Conservation (phyloP, 495 filamentous ascomycete species). For the Aspergillus egyptiacus region DNA sequence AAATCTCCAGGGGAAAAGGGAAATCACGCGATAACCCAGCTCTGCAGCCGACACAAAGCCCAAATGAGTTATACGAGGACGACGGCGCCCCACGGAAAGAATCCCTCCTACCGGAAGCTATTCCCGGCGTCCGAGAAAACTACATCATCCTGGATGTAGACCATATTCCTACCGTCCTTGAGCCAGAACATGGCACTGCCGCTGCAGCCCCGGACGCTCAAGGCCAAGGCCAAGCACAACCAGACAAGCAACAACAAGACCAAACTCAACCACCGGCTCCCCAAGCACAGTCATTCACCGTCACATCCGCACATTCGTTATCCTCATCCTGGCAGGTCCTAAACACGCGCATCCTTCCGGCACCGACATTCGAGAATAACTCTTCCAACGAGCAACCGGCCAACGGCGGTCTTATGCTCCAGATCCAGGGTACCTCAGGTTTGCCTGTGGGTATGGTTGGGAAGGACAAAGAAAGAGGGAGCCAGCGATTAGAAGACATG, state of each 20-base stretch:
- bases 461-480: constrained; percentile 28
- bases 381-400: constrained; percentile 23
- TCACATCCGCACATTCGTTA: constrained; percentile 46
- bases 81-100: constrained; percentile 17
- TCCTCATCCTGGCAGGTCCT: constrained; percentile 50
- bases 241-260: constrained; percentile 5
- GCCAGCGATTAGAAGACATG: constrained; percentile 46
- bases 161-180: constrained; percentile 5
- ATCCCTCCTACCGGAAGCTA: constrained; percentile 32
- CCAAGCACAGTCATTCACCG: constrained; percentile 24
- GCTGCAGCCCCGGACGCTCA: not conserved
- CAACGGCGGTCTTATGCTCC: constrained; percentile 55
- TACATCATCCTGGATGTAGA: constrained; percentile 43
- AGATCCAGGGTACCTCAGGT: constrained; percentile 53
- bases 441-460: constrained; percentile 24
- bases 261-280: constrained; percentile 6
- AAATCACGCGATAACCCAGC: constrained; percentile 5
- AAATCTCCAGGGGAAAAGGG: constrained; percentile 19
- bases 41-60: constrained; percentile 14
- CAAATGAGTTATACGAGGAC: constrained; percentile 14
- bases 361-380: constrained; percentile 55
- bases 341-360: constrained; percentile 41
- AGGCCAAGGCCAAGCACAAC: constrained; percentile 17
- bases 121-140: constrained; percentile 38
- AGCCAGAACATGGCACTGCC: not conserved